Conservation (phyloP, 495 filamentous ascomycete species). For the Pyrenula massariospora region DNA sequence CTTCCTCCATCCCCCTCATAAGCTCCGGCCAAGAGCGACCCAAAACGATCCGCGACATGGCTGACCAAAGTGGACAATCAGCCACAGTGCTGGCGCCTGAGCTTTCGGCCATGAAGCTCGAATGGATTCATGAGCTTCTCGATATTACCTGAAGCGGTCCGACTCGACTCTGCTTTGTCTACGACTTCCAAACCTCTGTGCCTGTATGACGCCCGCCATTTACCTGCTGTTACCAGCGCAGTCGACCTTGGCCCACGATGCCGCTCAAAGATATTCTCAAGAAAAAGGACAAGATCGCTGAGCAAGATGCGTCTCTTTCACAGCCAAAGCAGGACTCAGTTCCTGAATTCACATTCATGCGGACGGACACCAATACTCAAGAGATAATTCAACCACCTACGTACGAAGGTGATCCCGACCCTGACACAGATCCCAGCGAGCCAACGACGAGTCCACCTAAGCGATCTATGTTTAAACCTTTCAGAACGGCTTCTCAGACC, state of each 20-base stretch:
- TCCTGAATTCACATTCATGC: conserved; percentile 73
- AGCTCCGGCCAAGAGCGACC: background rate
- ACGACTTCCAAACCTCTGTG: background rate
- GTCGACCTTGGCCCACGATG: conserved; percentile 41
- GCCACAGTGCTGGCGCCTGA: background rate
- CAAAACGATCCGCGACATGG: background rate
- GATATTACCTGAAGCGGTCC: background rate
- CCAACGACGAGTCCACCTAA: conserved; percentile 8
- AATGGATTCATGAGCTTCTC: background rate
- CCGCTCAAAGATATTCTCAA: conserved; percentile 61
- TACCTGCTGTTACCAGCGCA: background rate
- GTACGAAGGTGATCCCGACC: conserved; percentile 27
- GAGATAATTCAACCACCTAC: conserved; percentile 62
- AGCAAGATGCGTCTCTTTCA: conserved; percentile 12
- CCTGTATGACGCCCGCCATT: background rate
- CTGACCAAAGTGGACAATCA: background rate
- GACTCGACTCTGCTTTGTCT: background rate
- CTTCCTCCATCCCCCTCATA: background rate
- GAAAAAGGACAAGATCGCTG: conserved; percentile 51
- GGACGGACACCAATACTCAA: conserved; percentile 68
- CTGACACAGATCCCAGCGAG: conserved; percentile 9
- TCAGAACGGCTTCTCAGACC: conserved; percentile 38
- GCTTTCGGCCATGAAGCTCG: background rate
- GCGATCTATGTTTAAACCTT: conserved; percentile 16
- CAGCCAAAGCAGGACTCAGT: conserved; percentile 17